Conservation (phyloP, 768 basidiomycete genomes). For the Hypsizygus marmoreus region DNA sequence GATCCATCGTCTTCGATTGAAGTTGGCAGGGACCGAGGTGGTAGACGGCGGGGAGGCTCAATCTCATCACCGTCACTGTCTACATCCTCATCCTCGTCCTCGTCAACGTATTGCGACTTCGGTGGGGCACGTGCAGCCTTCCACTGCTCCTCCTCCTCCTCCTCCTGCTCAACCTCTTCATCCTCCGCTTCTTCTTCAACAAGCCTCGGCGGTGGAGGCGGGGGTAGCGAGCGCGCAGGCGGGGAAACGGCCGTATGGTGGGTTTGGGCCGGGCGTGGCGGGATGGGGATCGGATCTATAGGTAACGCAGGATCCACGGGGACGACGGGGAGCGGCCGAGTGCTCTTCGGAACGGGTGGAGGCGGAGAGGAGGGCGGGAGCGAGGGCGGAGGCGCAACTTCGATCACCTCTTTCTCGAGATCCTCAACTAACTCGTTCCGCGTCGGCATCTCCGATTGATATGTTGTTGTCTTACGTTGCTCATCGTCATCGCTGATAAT, state of each 20-base stretch:
- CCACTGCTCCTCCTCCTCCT: background rate
- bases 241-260: conserved; percentile 1
- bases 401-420: too few species aligned
- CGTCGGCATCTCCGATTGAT: background rate
- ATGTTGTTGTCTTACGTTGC: background rate
- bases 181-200: conserved; percentile 31
- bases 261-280: background rate
- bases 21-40: conserved; percentile 7
- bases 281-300: conserved; percentile 7
- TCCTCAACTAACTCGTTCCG: conserved; percentile 6
- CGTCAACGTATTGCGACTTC: conserved; percentile 4
- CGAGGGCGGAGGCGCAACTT: conserved; percentile 10
- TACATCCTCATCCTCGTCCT: conserved; percentile 20
- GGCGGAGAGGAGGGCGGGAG: conserved; percentile 16
- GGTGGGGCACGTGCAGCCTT: background rate
- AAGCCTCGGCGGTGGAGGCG: conserved; percentile 25
- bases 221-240: conserved; percentile 13
- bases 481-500: conserved; percentile 3
- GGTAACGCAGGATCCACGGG: conserved; percentile 10
- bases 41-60: conserved; percentile 15
- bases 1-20: conserved; percentile 18
- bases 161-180: conserved; percentile 11
- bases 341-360: conserved; percentile 16
- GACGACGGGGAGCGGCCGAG: conserved; percentile 2
- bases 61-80: too few species aligned